Evolutionary conservation across 768 basidiomycete genomes (phyloP), one percentile per base, ranked within the genome.

Genomic region (Gelatoporia subvermispora): DNA sequence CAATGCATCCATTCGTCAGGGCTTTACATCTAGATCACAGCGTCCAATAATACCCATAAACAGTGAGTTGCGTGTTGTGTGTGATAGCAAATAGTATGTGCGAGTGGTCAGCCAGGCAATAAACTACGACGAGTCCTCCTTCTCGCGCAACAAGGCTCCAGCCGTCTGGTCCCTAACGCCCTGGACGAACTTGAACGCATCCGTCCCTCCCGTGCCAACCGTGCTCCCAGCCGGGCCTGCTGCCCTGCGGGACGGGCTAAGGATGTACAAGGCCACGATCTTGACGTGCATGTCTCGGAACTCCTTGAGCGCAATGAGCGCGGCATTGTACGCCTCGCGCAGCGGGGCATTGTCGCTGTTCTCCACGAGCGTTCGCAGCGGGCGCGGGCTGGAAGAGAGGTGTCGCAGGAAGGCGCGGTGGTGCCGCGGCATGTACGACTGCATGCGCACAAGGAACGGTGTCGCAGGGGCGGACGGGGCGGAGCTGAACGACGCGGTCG

Each of bases 211-310:
- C 13, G 81, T 82, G 4, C 81, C 81, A 52, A 68, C 66, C 18
- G 38, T 9, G 16, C 37, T 38, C 0, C 18, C 45, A 5, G 35
- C 44, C 15, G 39, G 41, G 23, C 51, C 35, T 40, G 21, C 15
- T 3, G 35, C 51, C 17, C 34, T 49, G 46, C 53, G 54, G 39
- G 55, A 55, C 68, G 62, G 81, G 35, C 69, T 68, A 20, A 82
- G 68, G 59, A 84, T 81, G 58, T 80, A 83, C 22, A 75, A 48
- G 22, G 75, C 70, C 17, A 77, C 80, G 49, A 84, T 74, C 9
- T 73, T 64, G 53, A 82, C 75, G 61, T 84, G 82, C 34, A 70
- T 70, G 56, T 83, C 81, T 21, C 82, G 65, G 65, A 84, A 76
- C 37, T 68, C 57, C 59, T 79, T 79, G 40, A 84, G 68, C 3